Base-by-base conservation (phyloP, 768 basidiomycete genomes). In the Mrakia hoshinonis region DNA sequence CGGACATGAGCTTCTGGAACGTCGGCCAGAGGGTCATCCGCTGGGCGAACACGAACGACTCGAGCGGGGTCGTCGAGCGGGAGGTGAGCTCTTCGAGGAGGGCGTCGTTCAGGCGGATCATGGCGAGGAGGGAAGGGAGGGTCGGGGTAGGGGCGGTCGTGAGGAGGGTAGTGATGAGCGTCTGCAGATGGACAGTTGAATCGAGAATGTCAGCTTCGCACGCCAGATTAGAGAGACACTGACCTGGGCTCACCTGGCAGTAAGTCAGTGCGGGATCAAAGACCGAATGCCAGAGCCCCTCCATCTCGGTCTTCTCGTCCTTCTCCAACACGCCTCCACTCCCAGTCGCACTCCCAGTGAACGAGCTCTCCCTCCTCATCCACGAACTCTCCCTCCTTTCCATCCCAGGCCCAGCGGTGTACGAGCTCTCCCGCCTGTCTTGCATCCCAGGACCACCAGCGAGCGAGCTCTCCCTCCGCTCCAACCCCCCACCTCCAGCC, bases 231-330 rank as follows among this genome's bases (percentile, higher is more conserved):
- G 36, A 36, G 54, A 46, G n/a, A 43, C 31, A 3, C 38, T 20
- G 10, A 47, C 10, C 10, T 9, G 10, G 10, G 46, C 7, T 47
- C 77, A 86, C 92, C 81, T 90, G 86, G 74, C 85, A 86, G 77
- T 95, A 96, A 68, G 91, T 89, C 71, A 95, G 80, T 5, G 90
- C 89, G 0, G 96, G 92, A 74, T 95, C 94, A 80, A 96, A 86
- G 49, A 96, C 85, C 77, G 91, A 89, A 79, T 92, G 95, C 93
- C 94, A 99, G 13, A 91, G 82, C 1, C 81, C 81, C 75, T 87
- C 85, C 38, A 88, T 79, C 13, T 74, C 72, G 0, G 49, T 61
- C 54, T 69, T 66, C 60, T 67, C 62, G 31, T 76, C 76, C 67
- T 70, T 77, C 39, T 49, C 54, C 36, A n/a, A 43, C 29, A 58